A percentile compares a stretch with the other conserved stretches of the same genome.
These are phyloP conservation scores for Cryptococcus sp. DNA, from an alignment of 1,284 basidiomycete species.

Conservation along the genomic window DNA sequence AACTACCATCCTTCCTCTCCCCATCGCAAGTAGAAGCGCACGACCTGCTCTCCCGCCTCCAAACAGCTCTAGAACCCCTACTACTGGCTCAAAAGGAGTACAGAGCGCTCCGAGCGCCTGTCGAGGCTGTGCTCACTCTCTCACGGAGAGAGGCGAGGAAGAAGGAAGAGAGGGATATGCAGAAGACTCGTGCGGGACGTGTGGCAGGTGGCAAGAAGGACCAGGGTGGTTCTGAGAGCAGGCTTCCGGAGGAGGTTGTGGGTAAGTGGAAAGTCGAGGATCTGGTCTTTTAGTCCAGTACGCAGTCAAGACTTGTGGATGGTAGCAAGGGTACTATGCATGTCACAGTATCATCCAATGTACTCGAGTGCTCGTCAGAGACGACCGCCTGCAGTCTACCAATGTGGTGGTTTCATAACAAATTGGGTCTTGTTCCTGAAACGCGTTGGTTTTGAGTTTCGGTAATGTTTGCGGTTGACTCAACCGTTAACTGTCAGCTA, in stretches of 20 bases:
- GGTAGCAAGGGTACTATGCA: too few species aligned
- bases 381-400: too few species aligned
- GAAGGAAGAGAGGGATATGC: slow-evolving; percentile 25
- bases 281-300: slow-evolving; percentile 36
- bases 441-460: too few species aligned
- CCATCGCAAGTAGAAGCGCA: slow-evolving; percentile 27
- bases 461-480: slow-evolving; percentile 12
- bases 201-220: slow-evolving; percentile 8
- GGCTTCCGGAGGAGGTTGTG: slow-evolving; percentile 40
- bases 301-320: too few species aligned
- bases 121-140: slow-evolving; percentile 48
- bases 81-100: slow-evolving; percentile 45
- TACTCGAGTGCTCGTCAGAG: too few species aligned
- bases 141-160: slow-evolving; percentile 35
- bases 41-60: slow-evolving; percentile 32
- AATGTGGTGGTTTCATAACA: too few species aligned
- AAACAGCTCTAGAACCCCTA: slow-evolving; percentile 37
- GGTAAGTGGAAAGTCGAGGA: slow-evolving; percentile 52
- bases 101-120: slow-evolving; percentile 41
- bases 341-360: too few species aligned
- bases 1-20: slow-evolving; percentile 45
- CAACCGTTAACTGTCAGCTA: neutral
- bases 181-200: slow-evolving; percentile 9
- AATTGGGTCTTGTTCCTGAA: too few species aligned
- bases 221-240: neutral